phyloP scores from a whole-genome alignment of 148 eudicot genomes.

The Vaccinium corymbosum region DNA sequence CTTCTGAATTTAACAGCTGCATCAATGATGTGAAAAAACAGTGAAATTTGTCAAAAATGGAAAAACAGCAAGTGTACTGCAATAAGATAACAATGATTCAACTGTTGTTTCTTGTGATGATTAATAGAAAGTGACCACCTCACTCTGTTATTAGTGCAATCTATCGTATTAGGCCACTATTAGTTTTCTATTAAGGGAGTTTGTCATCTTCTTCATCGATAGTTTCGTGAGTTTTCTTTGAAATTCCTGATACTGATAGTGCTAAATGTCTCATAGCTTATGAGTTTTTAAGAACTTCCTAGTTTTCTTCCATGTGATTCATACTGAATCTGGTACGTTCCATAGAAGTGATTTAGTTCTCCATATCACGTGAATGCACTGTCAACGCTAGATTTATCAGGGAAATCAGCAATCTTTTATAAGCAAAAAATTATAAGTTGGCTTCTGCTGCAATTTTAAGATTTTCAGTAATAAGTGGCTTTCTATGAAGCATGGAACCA shows the following conservation, averaged over 20 bases:
- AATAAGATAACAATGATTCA: not conserved
- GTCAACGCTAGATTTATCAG: not conserved
- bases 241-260: conserved; percentile 9
- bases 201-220: not conserved
- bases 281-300: not conserved
- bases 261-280: conserved; percentile 1
- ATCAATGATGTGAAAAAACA: not conserved
- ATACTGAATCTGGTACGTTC: not conserved
- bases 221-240: not conserved
- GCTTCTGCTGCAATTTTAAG: not conserved
- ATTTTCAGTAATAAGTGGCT: not conserved
- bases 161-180: conserved; percentile 19
- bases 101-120: conserved; percentile 12
- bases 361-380: not conserved
- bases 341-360: not conserved
- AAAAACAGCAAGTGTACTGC: not conserved
- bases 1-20: not conserved
- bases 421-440: not conserved
- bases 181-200: conserved; percentile 11
- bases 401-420: not conserved
- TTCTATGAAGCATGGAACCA: not conserved
- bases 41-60: not conserved
- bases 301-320: not conserved
- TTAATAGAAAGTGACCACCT: conserved; percentile 17
- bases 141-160: conserved; percentile 1